Evolutionary conservation across 1,284 basidiomycete genomes (phyloP).

Genomic region (Papiliotrema fonsecae): DNA sequence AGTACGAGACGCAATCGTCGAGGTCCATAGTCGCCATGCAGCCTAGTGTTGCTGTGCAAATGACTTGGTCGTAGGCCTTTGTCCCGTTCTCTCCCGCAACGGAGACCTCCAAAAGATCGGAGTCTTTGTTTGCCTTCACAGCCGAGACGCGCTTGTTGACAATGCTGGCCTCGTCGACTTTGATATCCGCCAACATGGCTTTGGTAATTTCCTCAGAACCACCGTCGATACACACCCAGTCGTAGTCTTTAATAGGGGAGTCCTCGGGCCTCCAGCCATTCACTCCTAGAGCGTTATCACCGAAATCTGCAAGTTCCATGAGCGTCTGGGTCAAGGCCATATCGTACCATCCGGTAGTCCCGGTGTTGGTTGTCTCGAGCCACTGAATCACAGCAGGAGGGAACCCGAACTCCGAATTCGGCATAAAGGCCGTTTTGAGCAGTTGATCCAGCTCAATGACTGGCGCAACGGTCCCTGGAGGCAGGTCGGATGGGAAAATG

Average conservation of each 20-base stretch:
- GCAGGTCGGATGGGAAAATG: too few relatives aligned
- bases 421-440: not conserved
- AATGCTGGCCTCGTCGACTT: not conserved
- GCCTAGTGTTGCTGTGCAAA: not conserved
- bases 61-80: not conserved
- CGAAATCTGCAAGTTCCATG: constrained; percentile 1
- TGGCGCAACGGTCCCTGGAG: too few relatives aligned
- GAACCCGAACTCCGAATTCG: not conserved
- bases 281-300: not conserved
- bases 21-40: not conserved
- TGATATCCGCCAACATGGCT: not conserved
- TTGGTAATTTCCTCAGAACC: not conserved
- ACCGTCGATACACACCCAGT: constrained; percentile 1
- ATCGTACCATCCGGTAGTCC: constrained; percentile 2
- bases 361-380: not conserved
- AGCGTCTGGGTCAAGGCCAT: not conserved
- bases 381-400: not conserved
- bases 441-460: not conserved
- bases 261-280: not conserved
- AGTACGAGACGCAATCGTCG: not conserved
- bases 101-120: not conserved
- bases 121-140: not conserved
- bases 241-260: not conserved
- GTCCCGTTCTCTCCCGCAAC: not conserved
- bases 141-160: not conserved